Conservation (phyloP, 192 early-diverging fungal species). For the Geranomyces michiganensis region DNA sequence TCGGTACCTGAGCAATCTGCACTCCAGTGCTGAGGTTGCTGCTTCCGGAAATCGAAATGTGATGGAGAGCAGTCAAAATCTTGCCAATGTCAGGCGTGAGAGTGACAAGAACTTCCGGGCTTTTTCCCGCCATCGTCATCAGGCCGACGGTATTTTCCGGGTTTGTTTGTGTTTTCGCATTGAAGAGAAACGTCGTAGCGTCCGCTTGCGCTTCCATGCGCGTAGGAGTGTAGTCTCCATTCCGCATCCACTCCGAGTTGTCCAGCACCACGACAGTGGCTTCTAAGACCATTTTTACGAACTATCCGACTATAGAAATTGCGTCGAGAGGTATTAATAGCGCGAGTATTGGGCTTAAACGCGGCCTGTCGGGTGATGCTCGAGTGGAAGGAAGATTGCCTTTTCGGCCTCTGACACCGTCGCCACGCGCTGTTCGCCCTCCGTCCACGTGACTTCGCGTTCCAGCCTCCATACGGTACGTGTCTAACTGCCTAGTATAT, state of each 20-base stretch:
- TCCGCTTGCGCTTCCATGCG: slow-evolving; percentile 93
- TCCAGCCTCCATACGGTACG: slow-evolving; percentile 68
- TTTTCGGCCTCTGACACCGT: too few species aligned
- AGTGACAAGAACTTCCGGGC: slow-evolving; percentile 91
- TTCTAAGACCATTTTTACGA: slow-evolving; percentile 79
- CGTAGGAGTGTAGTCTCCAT: slow-evolving; percentile 95
- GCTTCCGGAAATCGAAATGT: slow-evolving; percentile 72
- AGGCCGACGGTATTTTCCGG: slow-evolving; percentile 96
- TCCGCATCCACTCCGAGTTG: slow-evolving; percentile 99
- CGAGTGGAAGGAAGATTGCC: too few species aligned
- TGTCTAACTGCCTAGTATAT: too few species aligned
- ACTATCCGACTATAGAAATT: background rate
- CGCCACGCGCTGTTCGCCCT: too few species aligned
- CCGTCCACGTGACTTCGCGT: too few species aligned
- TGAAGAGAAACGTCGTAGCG: slow-evolving; percentile 88
- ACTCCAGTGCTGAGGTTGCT: slow-evolving; percentile 81
- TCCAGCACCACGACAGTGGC: slow-evolving; percentile 90
- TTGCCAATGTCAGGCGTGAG: slow-evolving; percentile 89
- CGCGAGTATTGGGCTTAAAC: too few species aligned
- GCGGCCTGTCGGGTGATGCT: too few species aligned
- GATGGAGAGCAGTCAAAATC: slow-evolving; percentile 84
- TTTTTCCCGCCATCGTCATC: slow-evolving; percentile 93
- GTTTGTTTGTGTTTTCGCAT: slow-evolving; percentile 86
- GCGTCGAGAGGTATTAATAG: too few species aligned
- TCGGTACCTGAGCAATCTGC: slow-evolving; percentile 89